These are phyloP conservation scores for Phtheirospermum japonicum DNA, from an alignment of 257 asterid genomes.

Conservation along the genomic window DNA sequence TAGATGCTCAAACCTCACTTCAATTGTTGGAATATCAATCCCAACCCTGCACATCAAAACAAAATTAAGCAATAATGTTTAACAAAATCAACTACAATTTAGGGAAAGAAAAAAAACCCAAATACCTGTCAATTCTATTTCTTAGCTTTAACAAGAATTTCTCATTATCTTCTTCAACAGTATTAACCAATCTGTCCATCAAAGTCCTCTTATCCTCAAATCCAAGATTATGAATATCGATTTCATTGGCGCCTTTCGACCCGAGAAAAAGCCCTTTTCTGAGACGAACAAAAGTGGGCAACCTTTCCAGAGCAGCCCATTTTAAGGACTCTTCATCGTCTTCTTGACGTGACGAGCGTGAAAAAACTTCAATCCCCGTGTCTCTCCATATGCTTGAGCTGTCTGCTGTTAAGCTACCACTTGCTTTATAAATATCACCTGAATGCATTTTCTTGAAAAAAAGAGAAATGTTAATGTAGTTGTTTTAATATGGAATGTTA, in stretches of 20 bases:
- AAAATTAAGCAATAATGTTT: background rate
- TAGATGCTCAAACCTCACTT: conserved; percentile 34
- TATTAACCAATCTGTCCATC: background rate
- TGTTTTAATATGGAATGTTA: too few species aligned
- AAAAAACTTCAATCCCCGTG: background rate
- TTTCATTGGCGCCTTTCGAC: background rate
- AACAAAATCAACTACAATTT: background rate
- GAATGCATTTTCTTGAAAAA: background rate
- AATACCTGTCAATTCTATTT: conserved; percentile 6
- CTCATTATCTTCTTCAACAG: conserved; percentile 7
- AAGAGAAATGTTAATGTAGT: background rate
- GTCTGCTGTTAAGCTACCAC: background rate
- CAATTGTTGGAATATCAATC: conserved; percentile 31
- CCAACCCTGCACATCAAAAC: conserved; percentile 25
- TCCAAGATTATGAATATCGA: background rate
- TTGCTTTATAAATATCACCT: conserved; percentile 1
- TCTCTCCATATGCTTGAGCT: conserved; percentile 13
- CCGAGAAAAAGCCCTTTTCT: conserved; percentile 4
- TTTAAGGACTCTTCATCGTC: conserved; percentile 8
- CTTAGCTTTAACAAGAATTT: conserved; percentile 9
- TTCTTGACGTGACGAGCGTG: background rate
- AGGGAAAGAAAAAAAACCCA: background rate
- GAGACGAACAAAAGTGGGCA: conserved; percentile 11
- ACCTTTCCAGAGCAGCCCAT: conserved; percentile 6
- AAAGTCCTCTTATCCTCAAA: conserved; percentile 5